These are phyloP conservation scores for Chlorella sp. DNA, from an alignment of 139 green algal species.

Conservation along the genomic window DNA sequence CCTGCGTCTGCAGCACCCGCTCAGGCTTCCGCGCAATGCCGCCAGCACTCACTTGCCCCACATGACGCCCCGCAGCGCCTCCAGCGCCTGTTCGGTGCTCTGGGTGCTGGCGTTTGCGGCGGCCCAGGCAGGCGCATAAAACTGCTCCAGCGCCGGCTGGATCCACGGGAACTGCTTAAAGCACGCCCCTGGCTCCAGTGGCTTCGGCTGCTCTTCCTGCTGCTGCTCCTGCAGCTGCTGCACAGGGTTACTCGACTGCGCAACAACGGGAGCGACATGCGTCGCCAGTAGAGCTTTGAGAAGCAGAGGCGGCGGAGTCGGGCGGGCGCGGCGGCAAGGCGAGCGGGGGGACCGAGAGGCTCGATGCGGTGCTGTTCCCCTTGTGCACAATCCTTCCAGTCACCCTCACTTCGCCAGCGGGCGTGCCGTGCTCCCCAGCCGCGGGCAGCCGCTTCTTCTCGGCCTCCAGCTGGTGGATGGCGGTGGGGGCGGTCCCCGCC, in stretches of 20 bases:
- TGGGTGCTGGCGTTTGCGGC: constrained; percentile 25
- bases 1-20: background rate
- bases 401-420: too few species aligned
- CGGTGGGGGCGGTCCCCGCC: background rate
- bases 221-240: background rate
- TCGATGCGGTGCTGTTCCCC: too few species aligned
- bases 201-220: background rate
- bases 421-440: too few species aligned
- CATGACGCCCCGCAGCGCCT: background rate
- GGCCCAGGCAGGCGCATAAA: constrained; percentile 21
- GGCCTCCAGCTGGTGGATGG: background rate
- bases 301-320: background rate
- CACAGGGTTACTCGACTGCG: too few species aligned
- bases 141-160: constrained; percentile 33
- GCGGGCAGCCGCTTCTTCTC: background rate
- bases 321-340: background rate
- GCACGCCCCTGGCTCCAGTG: constrained; percentile 6
- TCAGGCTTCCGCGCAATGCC: background rate
- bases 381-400: too few species aligned
- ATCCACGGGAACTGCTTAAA: constrained; percentile 43
- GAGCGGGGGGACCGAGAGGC: too few species aligned
- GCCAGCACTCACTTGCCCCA: constrained; percentile 8
- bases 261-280: too few species aligned
- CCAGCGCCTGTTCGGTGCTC: constrained; percentile 34
- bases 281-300: too few species aligned